Evolutionary conservation across 2,329 filamentous ascomycete species (phyloP).

Genomic region (Coniella lustricola): DNA sequence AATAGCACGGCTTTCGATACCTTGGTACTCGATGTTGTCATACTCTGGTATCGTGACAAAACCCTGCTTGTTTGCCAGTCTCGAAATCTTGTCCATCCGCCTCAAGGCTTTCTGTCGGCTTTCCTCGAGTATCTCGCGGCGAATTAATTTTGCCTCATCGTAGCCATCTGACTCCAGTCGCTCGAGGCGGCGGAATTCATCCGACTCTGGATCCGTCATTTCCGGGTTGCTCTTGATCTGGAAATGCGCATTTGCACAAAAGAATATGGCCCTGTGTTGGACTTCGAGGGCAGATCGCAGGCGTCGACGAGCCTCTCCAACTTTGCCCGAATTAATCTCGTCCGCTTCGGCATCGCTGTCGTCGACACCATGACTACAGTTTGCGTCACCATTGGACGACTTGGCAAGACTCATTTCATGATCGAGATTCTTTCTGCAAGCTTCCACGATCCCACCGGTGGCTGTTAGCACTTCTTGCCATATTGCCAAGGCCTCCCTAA

Average conservation of each 20-base stretch:
- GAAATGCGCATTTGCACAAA: constrained; percentile 74
- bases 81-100: constrained; percentile 56
- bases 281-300: constrained; percentile 70
- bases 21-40: constrained; percentile 43
- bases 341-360: constrained; percentile 31
- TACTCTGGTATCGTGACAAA: constrained; percentile 61
- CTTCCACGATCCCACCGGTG: constrained; percentile 46
- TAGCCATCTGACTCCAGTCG: constrained; percentile 67
- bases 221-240: constrained; percentile 70
- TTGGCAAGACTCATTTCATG: constrained; percentile 37
- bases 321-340: constrained; percentile 25
- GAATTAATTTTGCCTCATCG: constrained; percentile 67
- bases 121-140: constrained; percentile 69
- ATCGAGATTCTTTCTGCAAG: constrained; percentile 57
- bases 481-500: constrained; percentile 59
- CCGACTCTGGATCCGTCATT: constrained; percentile 58
- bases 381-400: constrained; percentile 19
- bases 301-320: constrained; percentile 55
- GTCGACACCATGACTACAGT: constrained; percentile 23
- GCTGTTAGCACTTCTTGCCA: constrained; percentile 56
- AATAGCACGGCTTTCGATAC: constrained; percentile 65
- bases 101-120: constrained; percentile 49
- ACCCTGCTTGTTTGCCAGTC: constrained; percentile 42
- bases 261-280: constrained; percentile 77
- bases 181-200: constrained; percentile 60